Percentiles rank a stretch among this genome's conserved stretches.
Evolutionary conservation across 2,329 filamentous ascomycete genomes (phyloP).

Genomic region (Rutstroemia sydowiana): DNA sequence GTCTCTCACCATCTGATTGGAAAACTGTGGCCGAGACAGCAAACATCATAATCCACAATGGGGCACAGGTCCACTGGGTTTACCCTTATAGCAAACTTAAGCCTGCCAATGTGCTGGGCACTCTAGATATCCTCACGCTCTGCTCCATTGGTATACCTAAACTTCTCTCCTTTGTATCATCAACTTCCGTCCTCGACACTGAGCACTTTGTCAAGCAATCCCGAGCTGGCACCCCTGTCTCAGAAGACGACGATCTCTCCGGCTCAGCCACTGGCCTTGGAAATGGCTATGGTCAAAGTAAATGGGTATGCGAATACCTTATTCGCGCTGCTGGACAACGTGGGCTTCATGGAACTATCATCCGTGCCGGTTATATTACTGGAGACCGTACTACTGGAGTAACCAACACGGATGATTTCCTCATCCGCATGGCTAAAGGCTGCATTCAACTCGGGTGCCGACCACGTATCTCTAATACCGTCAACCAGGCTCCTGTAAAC

Average conservation of each 20-base stretch:
- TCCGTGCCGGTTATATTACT: conserved; percentile 79
- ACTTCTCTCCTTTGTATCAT: conserved; percentile 72
- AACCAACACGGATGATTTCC: conserved; percentile 81
- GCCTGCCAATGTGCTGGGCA: conserved; percentile 72
- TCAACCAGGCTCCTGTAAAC: conserved; percentile 83
- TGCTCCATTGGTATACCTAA: conserved; percentile 75
- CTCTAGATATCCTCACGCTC: conserved; percentile 66
- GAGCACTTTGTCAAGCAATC: conserved; percentile 75
- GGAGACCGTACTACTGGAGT: conserved; percentile 65
- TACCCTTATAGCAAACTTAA: conserved; percentile 66
- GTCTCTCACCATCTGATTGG: conserved; percentile 61
- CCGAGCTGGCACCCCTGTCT: conserved; percentile 55
- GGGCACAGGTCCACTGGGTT: conserved; percentile 76
- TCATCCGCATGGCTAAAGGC: conserved; percentile 79
- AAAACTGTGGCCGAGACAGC: conserved; percentile 55
- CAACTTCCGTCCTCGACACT: conserved; percentile 74
- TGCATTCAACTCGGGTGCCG: conserved; percentile 70
- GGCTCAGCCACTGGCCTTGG: conserved; percentile 70
- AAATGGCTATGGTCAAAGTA: conserved; percentile 86
- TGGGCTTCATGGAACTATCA: conserved; percentile 66
- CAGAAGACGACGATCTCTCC: conserved; percentile 69
- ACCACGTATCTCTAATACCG: conserved; percentile 74
- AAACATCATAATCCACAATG: conserved; percentile 77
- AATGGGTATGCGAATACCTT: conserved; percentile 69
- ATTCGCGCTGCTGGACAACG: conserved; percentile 70